phyloP scores from a whole-genome alignment of 1,284 basidiomycete species.

The Xerocomus amazonicus region DNA sequence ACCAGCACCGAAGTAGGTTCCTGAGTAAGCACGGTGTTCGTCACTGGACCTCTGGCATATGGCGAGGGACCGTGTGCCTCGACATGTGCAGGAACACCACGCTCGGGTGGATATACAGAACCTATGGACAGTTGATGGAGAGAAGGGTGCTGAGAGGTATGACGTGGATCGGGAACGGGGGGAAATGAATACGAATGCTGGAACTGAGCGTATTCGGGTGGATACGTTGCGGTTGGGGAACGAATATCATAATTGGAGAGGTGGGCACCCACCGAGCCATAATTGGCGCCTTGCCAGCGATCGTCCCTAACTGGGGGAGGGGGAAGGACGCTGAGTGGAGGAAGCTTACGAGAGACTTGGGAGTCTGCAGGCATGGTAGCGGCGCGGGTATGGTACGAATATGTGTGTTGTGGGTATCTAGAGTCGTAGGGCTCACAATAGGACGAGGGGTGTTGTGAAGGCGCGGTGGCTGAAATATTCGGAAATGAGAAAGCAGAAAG shows the following conservation, averaged over 20 bases:
- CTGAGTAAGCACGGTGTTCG: conserved; percentile 33
- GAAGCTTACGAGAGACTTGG: conserved; percentile 45
- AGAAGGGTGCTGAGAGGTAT: conserved; percentile 24
- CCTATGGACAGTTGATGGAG: conserved; percentile 28
- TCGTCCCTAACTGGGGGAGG: conserved; percentile 34
- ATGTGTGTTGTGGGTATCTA: conserved; percentile 50
- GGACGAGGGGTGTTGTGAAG: conserved; percentile 44
- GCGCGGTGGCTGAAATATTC: conserved; percentile 27
- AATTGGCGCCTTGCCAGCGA: conserved; percentile 43
- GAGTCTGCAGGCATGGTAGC: conserved; percentile 42
- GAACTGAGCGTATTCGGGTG: conserved; percentile 41
- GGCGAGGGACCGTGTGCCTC: conserved; percentile 39
- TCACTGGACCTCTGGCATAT: conserved; percentile 38
- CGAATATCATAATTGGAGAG: conserved; percentile 42
- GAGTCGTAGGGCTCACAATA: conserved; percentile 56
- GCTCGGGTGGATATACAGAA: conserved; percentile 26
- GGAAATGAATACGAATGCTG: conserved; percentile 36
- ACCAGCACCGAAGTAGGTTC: conserved; percentile 34
- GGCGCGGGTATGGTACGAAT: conserved; percentile 47
- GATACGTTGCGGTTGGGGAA: conserved; percentile 56
- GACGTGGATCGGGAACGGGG: conserved; percentile 33
- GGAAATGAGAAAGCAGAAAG: conserved; percentile 4
- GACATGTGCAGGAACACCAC: conserved; percentile 32
- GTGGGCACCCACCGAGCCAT: conserved; percentile 36
- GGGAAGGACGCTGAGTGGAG: conserved; percentile 42